Percentiles rank a stretch among this genome's conserved stretches.
phyloP scores from a whole-genome alignment of 73 alveolate species.

The Paramecium bursaria region DNA sequence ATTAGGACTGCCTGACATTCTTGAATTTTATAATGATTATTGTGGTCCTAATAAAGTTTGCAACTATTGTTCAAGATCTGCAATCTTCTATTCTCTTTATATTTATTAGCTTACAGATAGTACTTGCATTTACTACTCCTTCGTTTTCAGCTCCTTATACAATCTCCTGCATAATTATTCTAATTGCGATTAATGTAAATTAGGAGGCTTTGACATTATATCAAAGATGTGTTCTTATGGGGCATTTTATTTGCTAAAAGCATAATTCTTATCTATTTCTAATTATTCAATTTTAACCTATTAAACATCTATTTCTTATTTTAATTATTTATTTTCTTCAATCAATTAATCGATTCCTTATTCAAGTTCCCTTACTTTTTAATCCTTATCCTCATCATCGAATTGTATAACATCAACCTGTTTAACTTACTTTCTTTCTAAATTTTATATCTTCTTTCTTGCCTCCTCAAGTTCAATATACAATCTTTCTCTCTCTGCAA shows the following conservation, averaged over 20 bases:
- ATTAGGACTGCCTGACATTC: constrained; percentile 45
- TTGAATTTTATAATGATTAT: constrained; percentile 28
- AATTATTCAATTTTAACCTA: constrained; percentile 36
- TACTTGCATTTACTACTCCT: constrained; percentile 10
- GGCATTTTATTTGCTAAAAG: not conserved
- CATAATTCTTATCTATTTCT: constrained; percentile 35
- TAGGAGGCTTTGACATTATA: constrained; percentile 33
- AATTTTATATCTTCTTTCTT: not conserved
- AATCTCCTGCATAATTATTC: constrained; percentile 47
- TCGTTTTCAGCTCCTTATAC: constrained; percentile 28
- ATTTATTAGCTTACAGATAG: constrained; percentile 33
- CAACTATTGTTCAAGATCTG: constrained; percentile 22
- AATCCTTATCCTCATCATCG: constrained; percentile 49
- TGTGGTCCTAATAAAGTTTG: constrained; percentile 3
- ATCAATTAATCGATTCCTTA: constrained; percentile 41
- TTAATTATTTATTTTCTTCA: constrained; percentile 47
- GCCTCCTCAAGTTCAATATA: constrained; percentile 48
- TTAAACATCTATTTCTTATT: constrained; percentile 17
- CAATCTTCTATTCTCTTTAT: not conserved
- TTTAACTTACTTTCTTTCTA: constrained; percentile 24
- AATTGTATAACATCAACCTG: not conserved
- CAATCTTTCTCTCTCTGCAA: constrained; percentile 48
- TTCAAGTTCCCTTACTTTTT: constrained; percentile 19
- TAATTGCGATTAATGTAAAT: constrained; percentile 34
- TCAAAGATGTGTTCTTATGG: constrained; percentile 44